Percentiles rank a stretch among this genome's conserved stretches.
Conservation (phyloP, 2,329 filamentous ascomycete species). For the Botryosphaeria dothidea region DNA sequence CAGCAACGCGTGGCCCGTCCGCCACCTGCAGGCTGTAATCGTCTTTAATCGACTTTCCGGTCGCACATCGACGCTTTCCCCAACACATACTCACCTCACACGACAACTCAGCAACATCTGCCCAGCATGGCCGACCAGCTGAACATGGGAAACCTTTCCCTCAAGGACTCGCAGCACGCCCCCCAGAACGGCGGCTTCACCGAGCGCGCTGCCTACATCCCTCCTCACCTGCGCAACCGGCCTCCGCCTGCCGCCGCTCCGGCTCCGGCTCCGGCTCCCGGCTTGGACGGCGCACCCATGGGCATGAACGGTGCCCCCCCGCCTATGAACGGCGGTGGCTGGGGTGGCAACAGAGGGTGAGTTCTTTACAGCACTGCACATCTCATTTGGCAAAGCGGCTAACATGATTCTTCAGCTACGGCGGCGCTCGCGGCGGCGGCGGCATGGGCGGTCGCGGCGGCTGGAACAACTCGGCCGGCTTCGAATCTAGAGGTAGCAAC, state of each 20-base stretch:
- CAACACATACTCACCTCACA: not conserved
- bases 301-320: conserved; percentile 40
- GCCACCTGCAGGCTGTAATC: conserved; percentile 1
- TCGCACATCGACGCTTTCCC: not conserved
- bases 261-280: too few relatives aligned
- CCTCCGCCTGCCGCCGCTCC: conserved; percentile 39
- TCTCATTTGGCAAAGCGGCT: not conserved
- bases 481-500: conserved; percentile 43
- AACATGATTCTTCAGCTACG: conserved; percentile 10
- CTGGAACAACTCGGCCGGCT: conserved; percentile 53
- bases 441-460: conserved; percentile 41
- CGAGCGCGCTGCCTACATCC: conserved; percentile 75
- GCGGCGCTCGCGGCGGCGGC: conserved; percentile 32
- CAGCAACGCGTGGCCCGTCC: conserved; percentile 11
- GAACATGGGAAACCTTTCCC: conserved; percentile 74
- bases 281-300: conserved; percentile 40
- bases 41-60: conserved; percentile 14
- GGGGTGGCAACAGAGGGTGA: conserved; percentile 20
- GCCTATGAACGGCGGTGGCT: conserved; percentile 50
- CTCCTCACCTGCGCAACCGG: conserved; percentile 71
- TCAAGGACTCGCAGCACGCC: conserved; percentile 67
- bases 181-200: conserved; percentile 45
- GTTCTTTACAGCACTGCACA: not conserved
- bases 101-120: conserved; percentile 23
- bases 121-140: conserved; percentile 77